A percentile compares a stretch with the other conserved stretches of the same genome.
phyloP scores from a whole-genome alignment of 805 yeast genomes.

The Hanseniaspora lachancei region DNA sequence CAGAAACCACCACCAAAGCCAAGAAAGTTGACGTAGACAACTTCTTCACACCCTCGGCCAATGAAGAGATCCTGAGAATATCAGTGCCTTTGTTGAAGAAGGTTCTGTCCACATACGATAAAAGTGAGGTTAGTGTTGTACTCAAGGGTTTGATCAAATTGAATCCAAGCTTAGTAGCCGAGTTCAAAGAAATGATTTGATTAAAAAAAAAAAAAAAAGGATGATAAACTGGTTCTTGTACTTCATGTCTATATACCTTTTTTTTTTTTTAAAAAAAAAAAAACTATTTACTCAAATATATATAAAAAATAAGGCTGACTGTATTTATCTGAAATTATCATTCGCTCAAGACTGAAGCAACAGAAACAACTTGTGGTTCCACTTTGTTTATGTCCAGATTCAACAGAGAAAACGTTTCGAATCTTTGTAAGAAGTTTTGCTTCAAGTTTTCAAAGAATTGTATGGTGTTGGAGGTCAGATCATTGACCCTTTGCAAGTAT shows the following conservation, averaged over 20 bases:
- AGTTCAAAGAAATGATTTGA: conserved; percentile 5
- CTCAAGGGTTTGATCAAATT: not conserved
- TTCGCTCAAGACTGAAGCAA: conserved; percentile 19
- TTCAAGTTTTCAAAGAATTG: conserved; percentile 25
- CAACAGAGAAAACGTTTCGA: conserved; percentile 21
- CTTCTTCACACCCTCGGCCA: not conserved
- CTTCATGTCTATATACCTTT: too few species aligned
- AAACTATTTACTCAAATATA: too few species aligned
- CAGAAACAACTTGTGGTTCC: conserved; percentile 21
- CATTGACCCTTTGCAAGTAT: conserved; percentile 20
- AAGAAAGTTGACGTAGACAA: conserved; percentile 11
- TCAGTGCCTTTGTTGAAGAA: not conserved
- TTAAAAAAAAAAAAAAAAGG: too few species aligned
- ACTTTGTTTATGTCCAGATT: conserved; percentile 21
- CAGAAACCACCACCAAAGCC: not conserved
- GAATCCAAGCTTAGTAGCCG: not conserved
- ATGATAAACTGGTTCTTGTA: too few species aligned
- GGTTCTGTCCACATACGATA: not conserved
- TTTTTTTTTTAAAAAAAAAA: not conserved
- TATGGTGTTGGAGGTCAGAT: conserved; percentile 13
- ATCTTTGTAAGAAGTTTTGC: conserved; percentile 22
- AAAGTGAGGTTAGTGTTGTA: not conserved
- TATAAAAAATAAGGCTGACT: too few species aligned
- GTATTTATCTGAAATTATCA: too few species aligned
- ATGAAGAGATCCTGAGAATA: conserved; percentile 3